Conservation (phyloP, 139 green algal species). For the Picochlorum sp. region DNA sequence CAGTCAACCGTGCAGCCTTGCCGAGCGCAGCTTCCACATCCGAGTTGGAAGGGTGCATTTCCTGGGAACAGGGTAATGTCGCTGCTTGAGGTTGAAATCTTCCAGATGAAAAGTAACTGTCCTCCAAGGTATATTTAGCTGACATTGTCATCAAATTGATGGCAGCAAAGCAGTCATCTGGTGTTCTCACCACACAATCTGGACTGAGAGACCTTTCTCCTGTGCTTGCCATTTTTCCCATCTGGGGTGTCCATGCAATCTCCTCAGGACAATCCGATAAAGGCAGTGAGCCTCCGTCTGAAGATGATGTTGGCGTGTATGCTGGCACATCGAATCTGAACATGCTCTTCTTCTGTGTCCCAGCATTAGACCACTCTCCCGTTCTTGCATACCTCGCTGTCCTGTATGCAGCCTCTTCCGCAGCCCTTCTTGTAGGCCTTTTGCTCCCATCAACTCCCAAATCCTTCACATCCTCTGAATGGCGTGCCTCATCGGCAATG, state of each 20-base stretch:
- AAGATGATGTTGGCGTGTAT: constrained; percentile 3
- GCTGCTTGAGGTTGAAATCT: neutral
- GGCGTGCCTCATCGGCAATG: too few species aligned
- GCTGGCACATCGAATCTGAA: neutral
- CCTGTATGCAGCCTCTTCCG: constrained; percentile 21
- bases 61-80: neutral
- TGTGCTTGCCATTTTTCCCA: neutral
- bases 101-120: neutral
- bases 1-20: neutral
- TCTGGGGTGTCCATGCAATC: constrained; percentile 27
- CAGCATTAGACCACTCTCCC: constrained; percentile 13
- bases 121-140: neutral
- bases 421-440: constrained; percentile 15
- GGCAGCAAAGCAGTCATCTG: constrained; percentile 32
- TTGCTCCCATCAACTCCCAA: constrained; percentile 2
- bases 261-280: constrained; percentile 43
- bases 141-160: constrained; percentile 53
- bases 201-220: neutral
- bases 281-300: constrained; percentile 4
- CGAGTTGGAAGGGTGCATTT: neutral
- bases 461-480: neutral
- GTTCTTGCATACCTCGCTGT: constrained; percentile 25
- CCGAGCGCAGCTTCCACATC: neutral
- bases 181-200: constrained; percentile 7
- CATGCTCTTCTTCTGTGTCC: neutral